phyloP scores from a whole-genome alignment of 1,284 basidiomycete genomes.

The Phellopilus nigrolimitatus region DNA sequence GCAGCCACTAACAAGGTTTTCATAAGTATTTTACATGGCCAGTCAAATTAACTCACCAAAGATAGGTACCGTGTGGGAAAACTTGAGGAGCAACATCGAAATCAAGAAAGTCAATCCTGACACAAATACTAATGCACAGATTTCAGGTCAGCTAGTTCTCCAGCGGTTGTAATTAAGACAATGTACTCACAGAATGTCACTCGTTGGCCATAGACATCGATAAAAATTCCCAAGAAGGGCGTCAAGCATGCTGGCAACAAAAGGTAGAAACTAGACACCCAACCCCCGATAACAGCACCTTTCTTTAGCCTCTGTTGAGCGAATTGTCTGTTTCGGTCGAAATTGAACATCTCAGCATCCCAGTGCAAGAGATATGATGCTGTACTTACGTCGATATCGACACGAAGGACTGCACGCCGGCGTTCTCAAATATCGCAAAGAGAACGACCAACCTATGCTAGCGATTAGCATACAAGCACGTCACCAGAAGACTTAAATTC shows the following conservation, averaged over 20 bases:
- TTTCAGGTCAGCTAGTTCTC: neutral
- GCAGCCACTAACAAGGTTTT: conserved; percentile 32
- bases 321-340: conserved; percentile 31
- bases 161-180: neutral
- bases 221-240: conserved; percentile 40
- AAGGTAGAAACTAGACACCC: conserved; percentile 45
- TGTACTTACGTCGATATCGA: conserved; percentile 40
- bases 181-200: conserved; percentile 35
- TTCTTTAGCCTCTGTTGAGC: conserved; percentile 41
- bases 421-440: conserved; percentile 41
- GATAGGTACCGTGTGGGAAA: conserved; percentile 36
- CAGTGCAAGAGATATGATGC: too few species aligned
- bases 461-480: neutral
- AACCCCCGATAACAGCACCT: conserved; percentile 43
- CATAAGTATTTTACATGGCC: neutral
- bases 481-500: neutral
- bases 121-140: conserved; percentile 32
- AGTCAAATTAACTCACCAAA: conserved; percentile 30
- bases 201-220: conserved; percentile 39
- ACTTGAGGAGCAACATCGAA: conserved; percentile 40
- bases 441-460: conserved; percentile 34
- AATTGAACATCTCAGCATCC: neutral
- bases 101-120: conserved; percentile 39
- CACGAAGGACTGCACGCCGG: conserved; percentile 42
- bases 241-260: conserved; percentile 40